Evolutionary conservation across 768 basidiomycete genomes (phyloP), one percentile per base, ranked within the genome.

Genomic region (Cyathus striatus): DNA sequence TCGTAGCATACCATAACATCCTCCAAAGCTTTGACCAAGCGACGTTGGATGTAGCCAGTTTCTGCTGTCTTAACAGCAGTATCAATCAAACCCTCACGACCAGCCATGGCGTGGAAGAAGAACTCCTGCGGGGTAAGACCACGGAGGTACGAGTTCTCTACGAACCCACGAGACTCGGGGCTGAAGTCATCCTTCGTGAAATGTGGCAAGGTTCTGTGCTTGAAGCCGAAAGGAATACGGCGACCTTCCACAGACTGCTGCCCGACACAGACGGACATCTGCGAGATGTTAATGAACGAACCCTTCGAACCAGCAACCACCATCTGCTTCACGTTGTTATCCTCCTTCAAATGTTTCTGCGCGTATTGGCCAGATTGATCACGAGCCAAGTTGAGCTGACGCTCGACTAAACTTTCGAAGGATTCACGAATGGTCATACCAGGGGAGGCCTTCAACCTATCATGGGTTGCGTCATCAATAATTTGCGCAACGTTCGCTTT

Each of bases 251-350:
- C 95, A 54, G 83, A 86, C 68, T 98, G 95, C 66, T 98, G 96
- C 20, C 96, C 96, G 32, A 99, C 96, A 73, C 93, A 93, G 44
- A 94, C 94, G 14, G 95, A 95, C 96, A 98, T 98, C 68, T 99
- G 96, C 9, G 96, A 98, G 56, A 99, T 97, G 65, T 99, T 99
- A 77, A 98, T 99, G 74, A 92, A 94, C 0, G 93, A 93, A 65
- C 94, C 93, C 66, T 99, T 98, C 10, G 96, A 96, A 20, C 96
- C 96, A 7, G 96, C 94, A 5, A 95, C 91, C 58, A 98, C 95
- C 96, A 99, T 99, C 78, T 98, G 96, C 76, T 98, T 99, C 71
- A 98, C 94, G 55, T 98, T 97, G 75, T 99, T 98, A 68, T 96
- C 94, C 62, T 91, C 90, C 75, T 98, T 98, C 76, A 98, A 72